Conservation (phyloP, 2,329 filamentous ascomycete genomes). For the Aulographum hederae region DNA sequence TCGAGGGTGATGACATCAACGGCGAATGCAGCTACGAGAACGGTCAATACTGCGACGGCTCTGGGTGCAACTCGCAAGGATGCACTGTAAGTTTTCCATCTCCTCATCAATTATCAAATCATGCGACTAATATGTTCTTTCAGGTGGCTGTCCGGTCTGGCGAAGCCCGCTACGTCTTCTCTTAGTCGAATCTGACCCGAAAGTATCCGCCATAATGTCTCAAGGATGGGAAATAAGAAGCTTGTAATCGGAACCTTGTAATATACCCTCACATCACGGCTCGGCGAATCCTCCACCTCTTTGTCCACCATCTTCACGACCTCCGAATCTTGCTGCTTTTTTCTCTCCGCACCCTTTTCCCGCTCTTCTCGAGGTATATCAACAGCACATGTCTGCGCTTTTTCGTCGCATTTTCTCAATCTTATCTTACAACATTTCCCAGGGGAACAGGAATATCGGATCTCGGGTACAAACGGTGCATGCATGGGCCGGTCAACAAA, state of each 20-base stretch:
- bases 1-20: slow-evolving; percentile 44
- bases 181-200: neutral
- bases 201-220: neutral
- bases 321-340: no score
- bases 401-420: no score
- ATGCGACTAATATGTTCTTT: neutral
- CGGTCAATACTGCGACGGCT: slow-evolving; percentile 39
- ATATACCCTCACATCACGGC: neutral
- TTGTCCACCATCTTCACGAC: no score
- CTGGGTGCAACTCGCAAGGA: slow-evolving; percentile 36
- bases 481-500: no score
- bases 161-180: neutral
- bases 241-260: neutral
- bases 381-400: no score
- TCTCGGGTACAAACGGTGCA: no score
- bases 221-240: neutral
- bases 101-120: neutral
- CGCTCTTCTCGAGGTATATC: no score
- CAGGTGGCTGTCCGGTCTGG: neutral
- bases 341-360: no score
- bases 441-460: no score
- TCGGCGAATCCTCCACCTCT: no score
- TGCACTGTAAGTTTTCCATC: slow-evolving; percentile 55
- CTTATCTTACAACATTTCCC: no score
- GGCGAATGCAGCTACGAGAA: slow-evolving; percentile 47